Evolutionary conservation across 768 basidiomycete species (phyloP).

Genomic region (Phanerochaete carnosa): DNA sequence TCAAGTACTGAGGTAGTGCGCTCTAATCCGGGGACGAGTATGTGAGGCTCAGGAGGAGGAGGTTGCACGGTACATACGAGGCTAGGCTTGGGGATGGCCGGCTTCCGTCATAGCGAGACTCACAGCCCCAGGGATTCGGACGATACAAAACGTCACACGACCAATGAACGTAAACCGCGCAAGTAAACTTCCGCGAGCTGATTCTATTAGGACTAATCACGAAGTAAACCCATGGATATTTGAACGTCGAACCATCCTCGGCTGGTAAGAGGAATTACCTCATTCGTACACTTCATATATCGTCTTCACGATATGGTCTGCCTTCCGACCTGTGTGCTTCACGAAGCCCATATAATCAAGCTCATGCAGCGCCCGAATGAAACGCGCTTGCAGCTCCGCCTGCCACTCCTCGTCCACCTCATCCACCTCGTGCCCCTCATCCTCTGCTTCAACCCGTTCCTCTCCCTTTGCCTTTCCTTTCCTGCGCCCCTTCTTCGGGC

Average conservation of each 20-base stretch:
- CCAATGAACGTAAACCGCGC: background rate
- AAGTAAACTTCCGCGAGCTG: background rate
- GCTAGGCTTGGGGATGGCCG: background rate
- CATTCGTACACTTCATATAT: constrained; percentile 46
- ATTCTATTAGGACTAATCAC: background rate
- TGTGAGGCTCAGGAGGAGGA: background rate
- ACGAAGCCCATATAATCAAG: constrained; percentile 78
- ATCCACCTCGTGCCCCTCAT: constrained; percentile 14
- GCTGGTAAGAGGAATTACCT: background rate
- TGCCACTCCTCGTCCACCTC: constrained; percentile 51
- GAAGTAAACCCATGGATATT: no score
- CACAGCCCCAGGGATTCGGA: background rate
- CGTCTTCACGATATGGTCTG: constrained; percentile 70
- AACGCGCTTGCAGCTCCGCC: constrained; percentile 69
- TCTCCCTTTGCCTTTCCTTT: constrained; percentile 12
- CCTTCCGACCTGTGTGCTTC: constrained; percentile 75
- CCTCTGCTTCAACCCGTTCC: constrained; percentile 30
- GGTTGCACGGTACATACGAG: background rate
- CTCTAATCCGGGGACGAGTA: background rate
- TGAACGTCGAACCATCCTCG: no score
- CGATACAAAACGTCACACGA: background rate
- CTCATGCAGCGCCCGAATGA: constrained; percentile 77
- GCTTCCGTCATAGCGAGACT: background rate
- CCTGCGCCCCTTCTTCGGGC: constrained; percentile 19
- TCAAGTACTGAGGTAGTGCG: background rate